Evolutionary conservation across 2,329 filamentous ascomycete genomes (phyloP).

Genomic region (Botrytis paeoniae): DNA sequence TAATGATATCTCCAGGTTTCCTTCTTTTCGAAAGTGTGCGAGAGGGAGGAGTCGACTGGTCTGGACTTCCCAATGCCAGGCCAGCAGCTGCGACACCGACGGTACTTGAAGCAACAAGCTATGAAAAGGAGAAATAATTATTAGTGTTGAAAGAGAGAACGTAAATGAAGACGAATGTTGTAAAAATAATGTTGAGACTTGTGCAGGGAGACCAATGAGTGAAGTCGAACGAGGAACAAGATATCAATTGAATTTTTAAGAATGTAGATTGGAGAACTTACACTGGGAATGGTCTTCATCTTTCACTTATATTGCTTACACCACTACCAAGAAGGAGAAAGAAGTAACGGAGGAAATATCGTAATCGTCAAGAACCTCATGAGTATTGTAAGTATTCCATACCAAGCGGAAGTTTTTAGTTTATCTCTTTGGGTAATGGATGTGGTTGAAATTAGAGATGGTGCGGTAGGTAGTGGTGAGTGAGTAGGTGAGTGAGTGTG

Average conservation of each 20-base stretch:
- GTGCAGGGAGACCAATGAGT: constrained; percentile 14
- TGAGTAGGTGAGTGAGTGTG: not conserved
- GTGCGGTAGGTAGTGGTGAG: not conserved
- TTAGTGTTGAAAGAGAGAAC: not conserved
- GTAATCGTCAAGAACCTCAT: constrained; percentile 30
- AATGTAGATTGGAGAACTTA: constrained; percentile 28
- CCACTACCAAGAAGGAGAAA: constrained; percentile 26
- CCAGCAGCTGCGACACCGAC: constrained; percentile 39
- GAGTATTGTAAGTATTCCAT: constrained; percentile 34
- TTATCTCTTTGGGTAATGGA: not conserved
- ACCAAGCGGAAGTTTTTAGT: constrained; percentile 15
- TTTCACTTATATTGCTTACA: constrained; percentile 25
- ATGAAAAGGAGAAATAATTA: constrained; percentile 23
- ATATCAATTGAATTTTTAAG: not conserved
- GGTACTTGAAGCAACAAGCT: constrained; percentile 40
- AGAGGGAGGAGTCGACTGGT: constrained; percentile 28
- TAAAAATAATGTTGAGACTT: not conserved
- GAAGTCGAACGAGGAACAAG: not conserved
- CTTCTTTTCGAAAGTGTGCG: constrained; percentile 36
- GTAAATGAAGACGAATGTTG: not conserved
- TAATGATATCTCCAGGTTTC: constrained; percentile 29
- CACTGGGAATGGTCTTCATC: constrained; percentile 38
- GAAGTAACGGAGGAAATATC: constrained; percentile 28
- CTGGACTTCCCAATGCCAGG: constrained; percentile 36
- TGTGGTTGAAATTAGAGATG: not conserved